phyloP scores from a whole-genome alignment of 306 rosid species.

The Prunus persica region DNA sequence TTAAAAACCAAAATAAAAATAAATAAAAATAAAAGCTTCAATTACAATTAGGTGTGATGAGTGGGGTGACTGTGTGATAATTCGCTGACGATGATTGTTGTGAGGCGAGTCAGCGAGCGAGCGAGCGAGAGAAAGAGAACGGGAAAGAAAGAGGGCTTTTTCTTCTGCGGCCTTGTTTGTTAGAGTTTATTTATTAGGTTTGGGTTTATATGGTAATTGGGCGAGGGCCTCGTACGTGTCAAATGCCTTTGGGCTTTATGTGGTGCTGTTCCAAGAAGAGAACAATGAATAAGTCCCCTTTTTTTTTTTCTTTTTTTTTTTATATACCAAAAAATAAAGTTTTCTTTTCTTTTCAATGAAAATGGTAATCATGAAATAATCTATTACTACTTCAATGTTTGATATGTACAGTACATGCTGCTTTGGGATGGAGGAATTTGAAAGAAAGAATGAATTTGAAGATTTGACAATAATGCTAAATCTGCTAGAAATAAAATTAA shows the following conservation, averaged over 20 bases:
- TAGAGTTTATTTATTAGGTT: too few relatives aligned
- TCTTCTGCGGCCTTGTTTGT: not conserved
- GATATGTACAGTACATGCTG: too few relatives aligned
- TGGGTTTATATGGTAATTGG: not conserved
- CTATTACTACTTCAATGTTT: too few relatives aligned
- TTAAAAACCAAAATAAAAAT: not conserved
- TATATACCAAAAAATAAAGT: too few relatives aligned
- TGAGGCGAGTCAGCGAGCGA: not conserved
- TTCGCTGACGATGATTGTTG: constrained; percentile 4
- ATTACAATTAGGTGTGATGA: not conserved
- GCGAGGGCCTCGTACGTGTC: not conserved
- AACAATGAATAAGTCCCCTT: not conserved
- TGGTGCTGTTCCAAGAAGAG: too few relatives aligned
- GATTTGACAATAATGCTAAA: too few relatives aligned
- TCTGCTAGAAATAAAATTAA: too few relatives aligned
- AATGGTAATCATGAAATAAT: too few relatives aligned
- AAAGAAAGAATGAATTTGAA: too few relatives aligned
- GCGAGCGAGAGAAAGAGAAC: not conserved
- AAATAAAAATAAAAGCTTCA: not conserved
- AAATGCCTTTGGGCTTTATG: not conserved
- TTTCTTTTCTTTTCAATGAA: too few relatives aligned
- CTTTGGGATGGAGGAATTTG: too few relatives aligned
- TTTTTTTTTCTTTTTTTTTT: too few relatives aligned
- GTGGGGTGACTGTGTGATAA: not conserved
- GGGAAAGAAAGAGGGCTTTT: not conserved